phyloP scores from a whole-genome alignment of 2,329 filamentous ascomycete species.

The Zymoseptoria brevis region DNA sequence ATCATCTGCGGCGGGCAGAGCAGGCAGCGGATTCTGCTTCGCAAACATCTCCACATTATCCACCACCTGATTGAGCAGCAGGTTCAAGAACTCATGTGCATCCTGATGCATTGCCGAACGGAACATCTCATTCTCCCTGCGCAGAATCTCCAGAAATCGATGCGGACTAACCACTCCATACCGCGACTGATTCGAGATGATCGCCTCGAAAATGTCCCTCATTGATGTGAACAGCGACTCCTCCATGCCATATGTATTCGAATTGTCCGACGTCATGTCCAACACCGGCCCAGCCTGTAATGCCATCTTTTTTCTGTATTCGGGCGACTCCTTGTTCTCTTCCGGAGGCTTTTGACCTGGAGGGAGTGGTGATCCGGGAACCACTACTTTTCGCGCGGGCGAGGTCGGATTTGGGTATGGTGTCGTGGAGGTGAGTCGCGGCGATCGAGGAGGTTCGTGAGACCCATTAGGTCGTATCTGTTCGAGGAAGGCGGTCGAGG shows the following conservation, averaged over 20 bases:
- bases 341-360: slow-evolving; percentile 61
- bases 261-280: slow-evolving; percentile 74
- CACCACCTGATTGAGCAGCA: slow-evolving; percentile 93
- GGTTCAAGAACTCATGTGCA: slow-evolving; percentile 91
- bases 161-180: slow-evolving; percentile 88
- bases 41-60: slow-evolving; percentile 87
- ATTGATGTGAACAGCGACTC: slow-evolving; percentile 91
- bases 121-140: slow-evolving; percentile 95
- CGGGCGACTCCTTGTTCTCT: slow-evolving; percentile 87
- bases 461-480: slow-evolving; percentile 48
- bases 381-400: slow-evolving; percentile 43
- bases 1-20: slow-evolving; percentile 19
- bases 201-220: slow-evolving; percentile 90
- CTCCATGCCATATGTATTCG: slow-evolving; percentile 77
- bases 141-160: slow-evolving; percentile 87
- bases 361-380: slow-evolving; percentile 46
- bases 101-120: slow-evolving; percentile 96
- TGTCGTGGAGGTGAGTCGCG: slow-evolving; percentile 32
- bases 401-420: slow-evolving; percentile 27
- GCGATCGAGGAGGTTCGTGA: slow-evolving; percentile 24
- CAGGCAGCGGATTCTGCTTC: slow-evolving; percentile 46
- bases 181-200: slow-evolving; percentile 71
- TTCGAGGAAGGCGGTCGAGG: slow-evolving; percentile 61
- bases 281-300: slow-evolving; percentile 80
- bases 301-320: slow-evolving; percentile 96